These are phyloP conservation scores for Gyromitra esculenta DNA, from an alignment of 2,329 filamentous ascomycete genomes.

Conservation along the genomic window DNA sequence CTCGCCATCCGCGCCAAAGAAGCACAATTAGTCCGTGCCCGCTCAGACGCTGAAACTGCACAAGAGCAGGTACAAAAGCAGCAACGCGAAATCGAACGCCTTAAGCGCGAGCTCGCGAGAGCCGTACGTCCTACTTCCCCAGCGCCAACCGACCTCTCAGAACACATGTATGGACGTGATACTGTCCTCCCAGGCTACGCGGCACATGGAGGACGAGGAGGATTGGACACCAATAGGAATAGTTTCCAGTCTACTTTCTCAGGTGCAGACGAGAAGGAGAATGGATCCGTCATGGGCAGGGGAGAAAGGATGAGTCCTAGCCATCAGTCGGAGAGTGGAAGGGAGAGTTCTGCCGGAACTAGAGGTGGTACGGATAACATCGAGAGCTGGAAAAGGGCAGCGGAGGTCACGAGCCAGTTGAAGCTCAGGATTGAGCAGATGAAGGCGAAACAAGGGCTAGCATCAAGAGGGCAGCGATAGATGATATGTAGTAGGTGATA, in stretches of 20 bases:
- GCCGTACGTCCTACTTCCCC: constrained; percentile 67
- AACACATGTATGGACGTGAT: constrained; percentile 59
- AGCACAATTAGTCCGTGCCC: constrained; percentile 90
- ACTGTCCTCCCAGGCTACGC: constrained; percentile 32
- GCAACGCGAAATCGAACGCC: constrained; percentile 85
- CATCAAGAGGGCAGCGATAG: constrained; percentile 49
- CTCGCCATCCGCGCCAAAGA: constrained; percentile 98
- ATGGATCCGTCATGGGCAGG: constrained; percentile 62
- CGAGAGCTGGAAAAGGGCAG: constrained; percentile 96
- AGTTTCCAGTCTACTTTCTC: constrained; percentile 72
- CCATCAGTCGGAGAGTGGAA: constrained; percentile 60
- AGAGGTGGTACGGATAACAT: constrained; percentile 64
- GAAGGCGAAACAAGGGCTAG: constrained; percentile 55
- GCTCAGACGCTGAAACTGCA: constrained; percentile 87
- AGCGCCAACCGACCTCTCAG: constrained; percentile 65
- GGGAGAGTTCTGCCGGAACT: constrained; percentile 59
- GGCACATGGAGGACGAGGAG: constrained; percentile 39
- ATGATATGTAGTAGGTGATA: not conserved
- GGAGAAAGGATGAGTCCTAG: constrained; percentile 44
- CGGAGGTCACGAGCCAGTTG: constrained; percentile 95
- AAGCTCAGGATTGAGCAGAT: constrained; percentile 86
- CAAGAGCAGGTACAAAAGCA: constrained; percentile 87
- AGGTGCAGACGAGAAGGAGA: constrained; percentile 77
- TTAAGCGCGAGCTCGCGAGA: constrained; percentile 82
- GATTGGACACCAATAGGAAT: constrained; percentile 43